Evolutionary conservation across 164 flowering plant genomes (phyloP).

Genomic region (Sextonia rubra): DNA sequence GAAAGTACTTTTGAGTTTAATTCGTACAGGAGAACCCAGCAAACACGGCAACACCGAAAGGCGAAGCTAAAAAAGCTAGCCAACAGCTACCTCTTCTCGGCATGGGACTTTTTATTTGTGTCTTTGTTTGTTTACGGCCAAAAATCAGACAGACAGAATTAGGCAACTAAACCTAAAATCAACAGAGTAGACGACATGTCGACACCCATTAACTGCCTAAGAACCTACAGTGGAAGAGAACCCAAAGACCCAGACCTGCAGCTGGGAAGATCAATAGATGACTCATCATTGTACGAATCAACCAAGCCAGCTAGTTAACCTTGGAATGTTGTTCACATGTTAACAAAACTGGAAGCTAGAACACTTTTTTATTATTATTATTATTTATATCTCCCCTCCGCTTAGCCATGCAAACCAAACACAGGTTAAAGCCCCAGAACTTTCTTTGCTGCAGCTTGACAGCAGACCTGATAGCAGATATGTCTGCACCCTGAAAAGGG

Average conservation of each 20-base stretch:
- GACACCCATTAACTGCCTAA: neutral
- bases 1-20: no score
- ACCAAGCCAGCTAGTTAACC: slow-evolving; percentile 6
- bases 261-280: neutral
- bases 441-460: neutral
- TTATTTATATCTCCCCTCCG: no score
- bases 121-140: no score
- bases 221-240: no score
- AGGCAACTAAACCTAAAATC: neutral
- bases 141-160: no score
- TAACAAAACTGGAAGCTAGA: neutral
- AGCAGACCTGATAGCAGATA: neutral
- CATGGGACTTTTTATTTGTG: no score
- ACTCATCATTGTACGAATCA: slow-evolving; percentile 5
- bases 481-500: neutral
- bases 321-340: neutral
- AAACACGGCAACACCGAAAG: no score
- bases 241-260: neutral
- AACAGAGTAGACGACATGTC: no score
- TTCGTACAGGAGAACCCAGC: no score
- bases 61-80: no score
- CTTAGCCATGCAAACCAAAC: neutral
- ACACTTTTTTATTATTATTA: neutral
- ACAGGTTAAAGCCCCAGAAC: neutral
- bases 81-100: no score